phyloP scores from a whole-genome alignment of 202 grass and related monocot species.

The Saccharum hybrid region DNA sequence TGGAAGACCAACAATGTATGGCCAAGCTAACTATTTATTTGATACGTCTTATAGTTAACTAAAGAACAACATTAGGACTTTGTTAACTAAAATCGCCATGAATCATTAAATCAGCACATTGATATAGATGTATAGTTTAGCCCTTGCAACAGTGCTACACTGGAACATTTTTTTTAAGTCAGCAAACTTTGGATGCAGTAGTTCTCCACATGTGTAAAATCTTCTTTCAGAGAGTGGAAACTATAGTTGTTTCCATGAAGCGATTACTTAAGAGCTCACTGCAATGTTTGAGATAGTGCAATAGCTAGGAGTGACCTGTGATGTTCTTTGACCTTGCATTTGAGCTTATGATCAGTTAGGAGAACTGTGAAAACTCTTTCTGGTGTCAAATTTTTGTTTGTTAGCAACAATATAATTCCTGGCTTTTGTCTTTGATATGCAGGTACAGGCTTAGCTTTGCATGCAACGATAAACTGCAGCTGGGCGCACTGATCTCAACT shows the following conservation, averaged over 20 bases:
- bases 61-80: not conserved
- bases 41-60: no score
- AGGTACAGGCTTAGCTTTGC: slow-evolving; percentile 87
- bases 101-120: not conserved
- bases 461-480: slow-evolving; percentile 90
- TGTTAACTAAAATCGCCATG: not conserved
- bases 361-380: not conserved
- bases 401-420: slow-evolving; percentile 1
- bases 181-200: not conserved
- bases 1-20: no score
- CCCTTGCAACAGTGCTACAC: not conserved
- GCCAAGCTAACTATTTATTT: no score
- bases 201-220: not conserved
- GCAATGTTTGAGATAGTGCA: not conserved
- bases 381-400: not conserved
- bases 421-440: slow-evolving; percentile 30
- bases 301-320: not conserved
- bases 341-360: not conserved
- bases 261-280: slow-evolving; percentile 1
- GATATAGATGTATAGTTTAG: not conserved
- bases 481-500: slow-evolving; percentile 85
- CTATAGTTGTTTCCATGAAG: not conserved
- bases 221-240: not conserved
- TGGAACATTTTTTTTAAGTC: not conserved
- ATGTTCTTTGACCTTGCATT: not conserved